Conservation (phyloP, 176 grass and related monocot genomes). For the Carex parvula region DNA sequence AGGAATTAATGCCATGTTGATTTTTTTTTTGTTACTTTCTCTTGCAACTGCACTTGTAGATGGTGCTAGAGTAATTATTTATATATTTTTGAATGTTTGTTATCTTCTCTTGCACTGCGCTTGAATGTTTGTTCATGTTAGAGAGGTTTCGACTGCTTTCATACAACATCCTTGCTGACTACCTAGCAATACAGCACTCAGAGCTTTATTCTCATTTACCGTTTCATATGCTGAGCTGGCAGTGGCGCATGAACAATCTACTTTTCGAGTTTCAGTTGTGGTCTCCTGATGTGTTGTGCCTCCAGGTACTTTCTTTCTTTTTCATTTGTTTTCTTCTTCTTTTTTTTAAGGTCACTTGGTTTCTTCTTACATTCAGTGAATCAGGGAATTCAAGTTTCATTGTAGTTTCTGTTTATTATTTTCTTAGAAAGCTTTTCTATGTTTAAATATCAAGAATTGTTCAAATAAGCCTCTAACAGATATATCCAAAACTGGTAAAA, state of each 20-base stretch:
- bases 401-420: not conserved
- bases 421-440: not conserved
- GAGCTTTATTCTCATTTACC: slow-evolving; percentile 62
- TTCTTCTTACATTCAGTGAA: not conserved
- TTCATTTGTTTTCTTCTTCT: not conserved
- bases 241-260: slow-evolving; percentile 68
- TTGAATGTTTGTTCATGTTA: slow-evolving; percentile 38
- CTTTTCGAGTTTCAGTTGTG: slow-evolving; percentile 64
- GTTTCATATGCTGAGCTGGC: slow-evolving; percentile 56
- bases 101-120: slow-evolving; percentile 1
- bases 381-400: not conserved
- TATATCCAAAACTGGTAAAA: not conserved
- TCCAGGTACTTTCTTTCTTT: slow-evolving; percentile 60
- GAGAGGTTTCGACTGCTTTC: slow-evolving; percentile 84
- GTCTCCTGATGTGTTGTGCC: slow-evolving; percentile 82
- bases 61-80: not conserved
- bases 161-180: slow-evolving; percentile 97
- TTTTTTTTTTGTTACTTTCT: not conserved
- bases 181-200: slow-evolving; percentile 67
- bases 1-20: not conserved
- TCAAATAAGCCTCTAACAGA: not conserved
- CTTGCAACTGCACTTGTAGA: not conserved
- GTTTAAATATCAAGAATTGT: not conserved
- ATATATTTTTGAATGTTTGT: not conserved
- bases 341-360: not conserved